A percentile compares a stretch with the other conserved stretches of the same genome.
Evolutionary conservation across 139 green algal genomes (phyloP).

Genomic region (Medakamo hakoo): DNA sequence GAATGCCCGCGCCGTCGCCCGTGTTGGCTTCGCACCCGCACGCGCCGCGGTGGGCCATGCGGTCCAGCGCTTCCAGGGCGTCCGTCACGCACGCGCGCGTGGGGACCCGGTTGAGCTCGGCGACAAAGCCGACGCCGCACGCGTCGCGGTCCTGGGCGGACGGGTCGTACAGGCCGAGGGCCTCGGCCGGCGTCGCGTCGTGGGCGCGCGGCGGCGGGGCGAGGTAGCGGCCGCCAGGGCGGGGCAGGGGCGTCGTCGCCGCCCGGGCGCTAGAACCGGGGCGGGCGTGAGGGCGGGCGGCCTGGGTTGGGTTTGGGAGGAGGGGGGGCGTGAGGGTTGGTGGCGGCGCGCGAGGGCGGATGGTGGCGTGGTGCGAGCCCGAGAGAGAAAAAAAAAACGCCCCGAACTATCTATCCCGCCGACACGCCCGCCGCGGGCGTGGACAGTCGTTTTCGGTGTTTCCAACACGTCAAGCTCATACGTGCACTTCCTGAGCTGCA

Average conservation of each 20-base stretch:
- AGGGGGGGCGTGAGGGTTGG: too few relatives aligned
- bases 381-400: too few relatives aligned
- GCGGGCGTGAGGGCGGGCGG: too few relatives aligned
- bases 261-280: too few relatives aligned
- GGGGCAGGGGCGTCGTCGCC: too few relatives aligned
- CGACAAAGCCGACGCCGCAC: conserved; percentile 84
- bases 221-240: neutral
- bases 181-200: neutral
- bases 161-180: conserved; percentile 12
- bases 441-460: too few relatives aligned
- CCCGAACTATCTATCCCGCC: too few relatives aligned
- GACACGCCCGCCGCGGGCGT: too few relatives aligned
- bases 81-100: conserved; percentile 57
- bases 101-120: conserved; percentile 61
- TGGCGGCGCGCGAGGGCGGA: too few relatives aligned
- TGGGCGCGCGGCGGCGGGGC: neutral
- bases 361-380: too few relatives aligned
- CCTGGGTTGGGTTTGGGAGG: neutral
- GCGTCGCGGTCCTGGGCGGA: conserved; percentile 63
- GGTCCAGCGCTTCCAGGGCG: conserved; percentile 73
- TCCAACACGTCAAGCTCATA: too few relatives aligned
- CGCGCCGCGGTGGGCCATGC: conserved; percentile 76
- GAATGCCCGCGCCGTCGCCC: conserved; percentile 78
- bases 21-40: conserved; percentile 93
- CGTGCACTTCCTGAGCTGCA: too few relatives aligned